Evolutionary conservation across 2,329 filamentous ascomycete genomes (phyloP), one percentile per base, ranked within the genome.

Genomic region (Talaromyces albobiverticillius): DNA sequence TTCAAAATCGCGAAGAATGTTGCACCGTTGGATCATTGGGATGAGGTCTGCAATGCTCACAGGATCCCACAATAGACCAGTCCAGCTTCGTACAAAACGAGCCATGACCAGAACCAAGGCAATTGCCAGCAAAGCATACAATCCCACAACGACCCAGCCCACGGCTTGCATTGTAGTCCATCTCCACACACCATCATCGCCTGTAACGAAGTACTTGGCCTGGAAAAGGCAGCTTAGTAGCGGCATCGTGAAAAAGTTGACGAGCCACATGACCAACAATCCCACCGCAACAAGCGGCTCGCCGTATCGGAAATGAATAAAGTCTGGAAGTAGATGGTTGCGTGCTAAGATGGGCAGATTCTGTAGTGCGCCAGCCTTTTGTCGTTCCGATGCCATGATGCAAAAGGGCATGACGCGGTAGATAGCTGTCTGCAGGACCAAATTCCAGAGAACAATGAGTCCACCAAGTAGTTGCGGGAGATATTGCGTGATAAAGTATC

Each of bases 401-500:
- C 84, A 81, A 67, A 95, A 95, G 0, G 92, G 92, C 36, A 88
- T 76, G 11, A 89, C 82, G 55, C 93, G 85, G 59, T 88, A 84
- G n/a, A 91, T 81, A 3, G 91, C 84, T 1, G 81, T 79, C 61
- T 90, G 82, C 36, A 96, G 77, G 60, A 85, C 82, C 63, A 95
- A 86, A 1, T 89, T 80, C 78, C 89, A 95, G 6, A 96, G 69
- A 43, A 94, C 78, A 32, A 95, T 73, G 11, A 86, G 60, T 18
- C 84, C 84, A 0, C 86, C 89, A 13, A 95, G 66, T 0, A 95
- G 75, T 54, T 91, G 90, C 2, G 93, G 92, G 1, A 96, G 74
- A 59, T 95, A 89, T 57, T 90, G 83, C 69, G 95, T 94, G 45
- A 95, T 71, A 68, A 96, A 96, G 71, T 95, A 96, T 60, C 85